Conservation (phyloP, 2,329 filamentous ascomycete species). For the Venturia oleaginea region DNA sequence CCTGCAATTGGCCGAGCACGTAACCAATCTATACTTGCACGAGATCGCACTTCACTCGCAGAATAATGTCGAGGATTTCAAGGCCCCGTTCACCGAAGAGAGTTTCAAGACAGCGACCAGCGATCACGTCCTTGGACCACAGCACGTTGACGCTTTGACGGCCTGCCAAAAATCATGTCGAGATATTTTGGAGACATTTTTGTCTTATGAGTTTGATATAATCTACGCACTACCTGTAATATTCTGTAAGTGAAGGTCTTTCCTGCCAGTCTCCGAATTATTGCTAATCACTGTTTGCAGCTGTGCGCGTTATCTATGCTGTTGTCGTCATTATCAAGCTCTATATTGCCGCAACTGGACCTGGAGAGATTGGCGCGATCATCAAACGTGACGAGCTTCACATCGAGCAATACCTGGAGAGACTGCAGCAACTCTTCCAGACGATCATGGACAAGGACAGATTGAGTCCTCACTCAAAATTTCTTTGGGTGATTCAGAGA, state of each 20-base stretch:
- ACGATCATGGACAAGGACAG: conserved; percentile 31
- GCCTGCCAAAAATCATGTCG: conserved; percentile 38
- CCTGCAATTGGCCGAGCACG: conserved; percentile 34
- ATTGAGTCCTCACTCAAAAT: conserved; percentile 38
- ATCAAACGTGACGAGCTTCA: conserved; percentile 39
- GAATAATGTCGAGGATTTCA: conserved; percentile 35
- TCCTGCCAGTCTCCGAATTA: conserved; percentile 7
- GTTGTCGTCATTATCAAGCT: conserved; percentile 52
- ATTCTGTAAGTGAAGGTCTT: conserved; percentile 28
- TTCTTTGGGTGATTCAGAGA: conserved; percentile 37
- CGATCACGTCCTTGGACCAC: conserved; percentile 35
- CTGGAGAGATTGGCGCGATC: conserved; percentile 40
- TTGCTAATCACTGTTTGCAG: conserved; percentile 17
- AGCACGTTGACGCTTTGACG: conserved; percentile 38
- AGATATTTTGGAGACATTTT: conserved; percentile 39
- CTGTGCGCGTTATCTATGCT: conserved; percentile 48
- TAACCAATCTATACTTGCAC: conserved; percentile 40
- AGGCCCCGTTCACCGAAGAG: conserved; percentile 36
- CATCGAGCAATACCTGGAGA: conserved; percentile 39
- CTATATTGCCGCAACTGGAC: conserved; percentile 45
- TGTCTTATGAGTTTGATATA: conserved; percentile 37
- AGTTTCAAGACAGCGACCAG: conserved; percentile 29
- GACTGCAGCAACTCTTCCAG: conserved; percentile 37
- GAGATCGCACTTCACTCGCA: conserved; percentile 41
- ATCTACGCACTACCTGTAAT: conserved; percentile 37